Base-by-base conservation (phyloP, 1,284 basidiomycete species). In the Termitomyces sp. region DNA sequence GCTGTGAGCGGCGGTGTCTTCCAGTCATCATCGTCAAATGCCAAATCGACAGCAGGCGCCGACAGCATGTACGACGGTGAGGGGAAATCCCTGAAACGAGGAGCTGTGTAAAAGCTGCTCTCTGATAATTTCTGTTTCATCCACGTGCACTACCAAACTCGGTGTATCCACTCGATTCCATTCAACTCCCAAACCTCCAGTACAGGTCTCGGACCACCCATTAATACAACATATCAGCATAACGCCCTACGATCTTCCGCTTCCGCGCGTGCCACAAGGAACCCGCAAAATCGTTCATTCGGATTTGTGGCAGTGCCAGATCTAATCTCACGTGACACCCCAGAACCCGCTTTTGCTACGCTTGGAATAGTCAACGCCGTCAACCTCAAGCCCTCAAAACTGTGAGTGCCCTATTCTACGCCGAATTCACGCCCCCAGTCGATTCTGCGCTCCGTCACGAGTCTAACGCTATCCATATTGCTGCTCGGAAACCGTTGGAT, bases 11-110 rank as follows among this genome's bases (percentile, higher is more conserved):
- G 79, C 62, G 68, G 78, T 59, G 81, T 72, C 74, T 66, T 78
- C 83, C 68, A 74, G 55, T 84, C 83, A 59, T 85, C 83, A 61
- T 80, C 80, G 62, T 81, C 81, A 68, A 83, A 85, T 51, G 74
- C 70, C 62, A 83, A 68, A 64, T 84, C 83, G 57, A 84, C 70
- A 57, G 79, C 62, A 56, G 81, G 70, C 54, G 78, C 74, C 53
- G 82, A 77, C 43, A 84, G 75, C 83, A 86, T 84, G 62, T 55
- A 70, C 53, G 35, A 33, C 49, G 51, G 57, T 51, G 38, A 53
- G 55, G n/a, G n/a, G n/a, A n/a, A n/a, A n/a, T n/a, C n/a, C n/a
- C n/a, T n/a, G n/a, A 38, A 49, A 45, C 33, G 48, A 53, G 53
- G 44, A 52, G 49, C 39, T 34, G 49, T 40, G 53, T 31, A 44